Conservation (phyloP, 805 yeast species). For the Ogataea kodamae region DNA sequence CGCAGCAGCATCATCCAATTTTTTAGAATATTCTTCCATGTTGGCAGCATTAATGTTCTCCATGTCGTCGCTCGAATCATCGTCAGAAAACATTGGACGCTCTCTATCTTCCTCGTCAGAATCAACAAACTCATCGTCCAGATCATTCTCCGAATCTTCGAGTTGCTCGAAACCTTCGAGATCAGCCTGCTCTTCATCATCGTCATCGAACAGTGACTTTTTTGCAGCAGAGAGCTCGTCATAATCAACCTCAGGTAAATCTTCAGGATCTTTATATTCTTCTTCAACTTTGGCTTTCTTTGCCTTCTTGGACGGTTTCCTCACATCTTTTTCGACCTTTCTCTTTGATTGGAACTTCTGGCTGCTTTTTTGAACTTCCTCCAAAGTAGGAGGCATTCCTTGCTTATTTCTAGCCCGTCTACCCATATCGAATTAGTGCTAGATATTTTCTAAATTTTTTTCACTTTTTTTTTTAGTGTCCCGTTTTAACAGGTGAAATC, state of each 20-base stretch:
- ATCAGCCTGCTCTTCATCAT: conserved; percentile 38
- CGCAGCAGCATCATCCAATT: conserved; percentile 57
- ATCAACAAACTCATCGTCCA: conserved; percentile 36
- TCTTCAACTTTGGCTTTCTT: conserved; percentile 26
- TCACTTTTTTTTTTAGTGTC: conserved; percentile 16
- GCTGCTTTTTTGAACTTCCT: conserved; percentile 60
- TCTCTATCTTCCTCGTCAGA: conserved; percentile 60
- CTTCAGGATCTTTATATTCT: conserved; percentile 38
- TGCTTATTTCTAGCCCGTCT: conserved; percentile 91
- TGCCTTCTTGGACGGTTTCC: conserved; percentile 30
- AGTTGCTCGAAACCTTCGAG: conserved; percentile 35
- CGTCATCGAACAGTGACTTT: conserved; percentile 73
- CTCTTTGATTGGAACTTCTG: conserved; percentile 38
- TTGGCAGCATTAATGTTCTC: conserved; percentile 74
- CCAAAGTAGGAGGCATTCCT: conserved; percentile 85
- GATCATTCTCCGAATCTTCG: conserved; percentile 45
- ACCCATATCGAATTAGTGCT: conserved; percentile 56
- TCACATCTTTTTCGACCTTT: conserved; percentile 36
- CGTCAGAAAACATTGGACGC: conserved; percentile 80
- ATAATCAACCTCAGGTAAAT: conserved; percentile 61
- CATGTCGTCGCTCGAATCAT: conserved; percentile 64
- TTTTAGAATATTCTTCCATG: conserved; percentile 73
- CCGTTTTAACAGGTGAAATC: conserved; percentile 14
- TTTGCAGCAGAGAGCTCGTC: conserved; percentile 68
- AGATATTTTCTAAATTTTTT: conserved; percentile 13